Base-by-base conservation (phyloP, 2,329 filamentous ascomycete species). In the Dendrostoma leiphaemia region DNA sequence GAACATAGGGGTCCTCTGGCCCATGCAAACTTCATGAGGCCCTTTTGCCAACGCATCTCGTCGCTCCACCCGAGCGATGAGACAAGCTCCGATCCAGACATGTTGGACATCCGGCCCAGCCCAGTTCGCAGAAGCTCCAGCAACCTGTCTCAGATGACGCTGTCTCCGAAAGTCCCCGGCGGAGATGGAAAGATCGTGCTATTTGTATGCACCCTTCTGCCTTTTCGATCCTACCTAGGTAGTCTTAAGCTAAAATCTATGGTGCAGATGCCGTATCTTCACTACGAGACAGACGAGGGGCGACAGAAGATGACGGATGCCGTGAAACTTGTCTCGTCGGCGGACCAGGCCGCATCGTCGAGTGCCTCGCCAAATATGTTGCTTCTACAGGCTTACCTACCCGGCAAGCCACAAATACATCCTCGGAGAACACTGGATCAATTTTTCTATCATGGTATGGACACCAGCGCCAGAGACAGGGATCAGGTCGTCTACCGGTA, bases 401-500 rank as follows among this genome's bases (percentile, higher is more conserved):
- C 37, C n/a, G 53, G 51, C 9, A 67, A 68, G 17, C 77, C 75
- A 12, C 74, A 74, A 5, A 68, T 84, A 3, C 84, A 88, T 62
- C 76, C 84, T 1, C 77, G 84, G 9, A 74, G 84, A 17, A 87
- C 84, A 0, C 69, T 87, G 1, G 84, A 87, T 61, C 84, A 88
- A 53, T 87, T 82, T 65, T 85, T 83, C 63, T 86, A 86, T 60
- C 82, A 84, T 35, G 83, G 83, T 50, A 81, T 83, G 48, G 79
- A 86, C 60, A 88, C 84, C 0, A 71, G 77, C 43, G 74, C 70
- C 8, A 76, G 84, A 40, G 84, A 88, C 59, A 71, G 73, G 37
- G 83, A 86, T 59, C 84, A 88, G 64, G 84, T 87, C 1, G 82
- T 87, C 1, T 85, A 82, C 61, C 75, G 84, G 10, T 86, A 86